Evolutionary conservation across 139 green algal species (phyloP), one percentile per base, ranked within the genome.

Genomic region (Dunaliella sp.): DNA sequence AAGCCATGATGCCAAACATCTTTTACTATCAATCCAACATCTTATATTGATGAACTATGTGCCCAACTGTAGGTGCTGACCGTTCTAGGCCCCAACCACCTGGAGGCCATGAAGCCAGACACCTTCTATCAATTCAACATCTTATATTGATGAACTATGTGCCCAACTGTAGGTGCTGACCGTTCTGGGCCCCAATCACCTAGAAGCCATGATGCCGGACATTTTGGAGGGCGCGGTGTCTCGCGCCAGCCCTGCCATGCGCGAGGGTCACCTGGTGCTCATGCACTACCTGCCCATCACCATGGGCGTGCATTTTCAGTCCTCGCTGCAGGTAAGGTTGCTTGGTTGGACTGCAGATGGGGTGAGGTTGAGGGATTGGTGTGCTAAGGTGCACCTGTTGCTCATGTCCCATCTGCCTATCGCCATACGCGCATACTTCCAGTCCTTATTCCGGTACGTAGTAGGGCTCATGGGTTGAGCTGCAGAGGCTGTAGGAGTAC

Each of bases 201-300:
- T 98, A 84, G 93, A 94, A 7, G 91, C 88, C n/a, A 90, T 99
- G 84, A 89, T 99, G 87, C 96, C 97, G 0, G 91, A 97, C 36
- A 90, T 99, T 36, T 81, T 98, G 83, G 89, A 89, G 0, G 91
- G 89, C 34, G 96, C 91, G 81, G 85, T 86, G 89, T 48, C 87
- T 75, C 77, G 75, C 65, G n/a, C n/a, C 79, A 94, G 88, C 58
- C 82, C 93, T 33, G 87, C 90, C 58, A 93, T 95, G 77, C 91
- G 97, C 0, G 97, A 99, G 87, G 97, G 97, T 28, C 91, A 96
- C 87, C 89, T 99, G 37, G 97, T 90, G 2, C 92, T 99, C n/a
- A 80, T 75, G 26, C 84, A 89, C 80, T 93, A 91, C 89, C 87
- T 95, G 86, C 93, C 93, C 32, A 85, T 91, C 38, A 95, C 89